Evolutionary conservation across 495 filamentous ascomycete species (phyloP).

Genomic region (Jackrogersella minutella): DNA sequence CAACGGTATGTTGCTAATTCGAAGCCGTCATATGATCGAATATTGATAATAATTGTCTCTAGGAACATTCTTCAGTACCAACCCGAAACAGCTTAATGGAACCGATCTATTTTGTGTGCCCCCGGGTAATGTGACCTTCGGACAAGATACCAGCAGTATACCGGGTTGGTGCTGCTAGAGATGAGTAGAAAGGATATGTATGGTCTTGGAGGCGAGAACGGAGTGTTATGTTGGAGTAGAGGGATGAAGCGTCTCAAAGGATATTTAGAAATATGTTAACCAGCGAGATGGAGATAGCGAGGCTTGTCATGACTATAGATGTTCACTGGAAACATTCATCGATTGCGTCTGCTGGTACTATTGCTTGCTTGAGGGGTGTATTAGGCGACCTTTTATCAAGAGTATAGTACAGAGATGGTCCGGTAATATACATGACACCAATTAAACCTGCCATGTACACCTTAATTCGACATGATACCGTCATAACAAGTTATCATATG

Average conservation of each 20-base stretch:
- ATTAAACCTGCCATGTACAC: no score
- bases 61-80: constrained; percentile 38
- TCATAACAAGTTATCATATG: neutral
- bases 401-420: neutral
- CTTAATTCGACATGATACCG: neutral
- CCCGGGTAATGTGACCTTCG: constrained; percentile 24
- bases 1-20: constrained; percentile 21
- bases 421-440: neutral
- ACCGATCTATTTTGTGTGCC: constrained; percentile 23
- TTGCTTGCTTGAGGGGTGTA: neutral
- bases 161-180: constrained; percentile 37
- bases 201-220: neutral
- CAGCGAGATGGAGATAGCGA: neutral
- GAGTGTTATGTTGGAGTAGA: neutral
- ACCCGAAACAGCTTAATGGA: constrained; percentile 20
- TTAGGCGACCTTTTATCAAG: neutral
- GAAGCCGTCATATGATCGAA: neutral
- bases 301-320: neutral
- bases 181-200: neutral
- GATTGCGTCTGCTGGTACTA: neutral
- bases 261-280: neutral
- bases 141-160: constrained; percentile 31
- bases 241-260: neutral
- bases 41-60: neutral
- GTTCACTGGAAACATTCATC: neutral